A percentile compares a stretch with the other conserved stretches of the same genome.
Conservation (phyloP, 306 rosid species). For the Rosa multiflora region DNA sequence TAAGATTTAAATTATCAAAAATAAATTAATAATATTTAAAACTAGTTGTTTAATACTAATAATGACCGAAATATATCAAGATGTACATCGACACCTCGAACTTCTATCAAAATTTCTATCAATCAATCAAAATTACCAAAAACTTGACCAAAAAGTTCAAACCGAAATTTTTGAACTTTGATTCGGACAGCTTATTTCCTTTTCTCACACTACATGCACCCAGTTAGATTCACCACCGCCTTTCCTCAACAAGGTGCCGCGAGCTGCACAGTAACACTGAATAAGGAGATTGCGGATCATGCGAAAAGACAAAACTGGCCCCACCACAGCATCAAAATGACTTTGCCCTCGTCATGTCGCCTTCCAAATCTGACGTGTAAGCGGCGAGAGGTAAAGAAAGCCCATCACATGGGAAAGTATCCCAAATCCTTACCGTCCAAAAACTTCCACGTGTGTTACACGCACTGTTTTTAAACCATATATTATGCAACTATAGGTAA, state of each 20-base stretch:
- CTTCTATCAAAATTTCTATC: too few species aligned
- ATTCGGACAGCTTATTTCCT: too few species aligned
- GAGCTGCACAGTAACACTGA: neutral
- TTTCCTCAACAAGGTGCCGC: neutral
- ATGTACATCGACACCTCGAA: too few species aligned
- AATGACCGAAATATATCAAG: too few species aligned
- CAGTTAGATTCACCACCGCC: neutral
- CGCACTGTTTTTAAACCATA: neutral
- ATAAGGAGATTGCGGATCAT: neutral
- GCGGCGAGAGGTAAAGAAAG: neutral
- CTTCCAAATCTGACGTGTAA: neutral
- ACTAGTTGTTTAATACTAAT: too few species aligned
- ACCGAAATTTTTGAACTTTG: too few species aligned
- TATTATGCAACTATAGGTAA: neutral
- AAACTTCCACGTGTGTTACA: neutral
- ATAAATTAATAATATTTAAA: too few species aligned
- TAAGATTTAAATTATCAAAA: too few species aligned
- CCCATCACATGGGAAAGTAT: constrained; percentile 12
- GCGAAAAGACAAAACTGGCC: constrained; percentile 3
- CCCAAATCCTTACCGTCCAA: neutral
- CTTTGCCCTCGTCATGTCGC: neutral
- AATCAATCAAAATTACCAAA: too few species aligned
- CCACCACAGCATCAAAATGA: neutral
- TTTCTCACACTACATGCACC: too few species aligned
- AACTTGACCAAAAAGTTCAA: too few species aligned